Evolutionary conservation across 441 rosid species (phyloP), one percentile per base, ranked within the genome.

Genomic region (Biscutella laevigata): DNA sequence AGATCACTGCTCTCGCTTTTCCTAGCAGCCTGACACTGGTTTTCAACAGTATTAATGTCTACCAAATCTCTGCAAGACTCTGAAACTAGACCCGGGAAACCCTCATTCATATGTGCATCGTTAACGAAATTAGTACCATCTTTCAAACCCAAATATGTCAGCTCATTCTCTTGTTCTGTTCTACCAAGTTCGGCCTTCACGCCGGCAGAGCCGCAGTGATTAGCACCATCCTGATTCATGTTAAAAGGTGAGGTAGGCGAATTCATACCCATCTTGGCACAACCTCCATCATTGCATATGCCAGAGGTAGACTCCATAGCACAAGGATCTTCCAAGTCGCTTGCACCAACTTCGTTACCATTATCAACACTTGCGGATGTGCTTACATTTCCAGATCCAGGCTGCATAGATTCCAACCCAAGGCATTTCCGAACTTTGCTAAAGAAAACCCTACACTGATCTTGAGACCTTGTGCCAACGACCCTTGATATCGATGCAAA

Each of bases 351-450:
- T 74, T 55, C 71, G 27, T 34, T 54, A 43, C 38, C 67, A 48
- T 61, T 67, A 76, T 81, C 87, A 71, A 83, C 83, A 60, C 83
- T 75, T 22, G 43, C 64, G 1, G 72, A 68, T 12, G 79, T 62
- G 35, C 84, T 76, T 10, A 46, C 29, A 58, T 63, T 68, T 50
- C 71, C 76, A 61, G 58, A 60, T 42, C 66, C 72, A 43, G 79
- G 68, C 57, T 63, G 84, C 52, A 87, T 35, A 49, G 35, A 58
- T 72, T 94, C 99, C 75, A 94, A 71, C 17, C 96, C 92, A 45
- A 94, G 89, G 68, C 96, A 85, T 68, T 85, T 94, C 36, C 94
- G 78, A 53, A 86, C 95, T 82, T 94, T 94, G 73, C 95, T 87
- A 52, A 71, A 94, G 70, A 89, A 94, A 59, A 90, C 83, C 74